Base-by-base conservation (phyloP, 371 early-diverging fungal species). In the Dinochytrium kinnereticum region DNA sequence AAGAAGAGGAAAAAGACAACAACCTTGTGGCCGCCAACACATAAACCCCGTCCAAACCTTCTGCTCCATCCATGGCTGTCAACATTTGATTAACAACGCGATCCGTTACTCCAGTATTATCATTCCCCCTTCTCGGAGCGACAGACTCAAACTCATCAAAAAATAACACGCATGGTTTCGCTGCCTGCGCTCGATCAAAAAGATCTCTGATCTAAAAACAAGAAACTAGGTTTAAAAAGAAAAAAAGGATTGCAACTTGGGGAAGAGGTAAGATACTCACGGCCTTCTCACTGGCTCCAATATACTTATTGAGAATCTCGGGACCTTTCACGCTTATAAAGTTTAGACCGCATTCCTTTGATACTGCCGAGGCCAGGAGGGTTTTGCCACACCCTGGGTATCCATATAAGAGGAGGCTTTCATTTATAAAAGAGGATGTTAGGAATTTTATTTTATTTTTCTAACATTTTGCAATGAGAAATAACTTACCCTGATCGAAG, bases 381-480 rank as follows among this genome's bases (percentile, higher is more conserved):
- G 99, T 98, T 81, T 99, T 99, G 72, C 99, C 99, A 81, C 98
- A 98, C 64, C 99, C 99, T 17, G 99, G 98, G 70, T 91, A 96
- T 17, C 99, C 99, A 86, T 95, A 95, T 31, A 98, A 78, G 36
- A 98, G 82, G 30, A 98, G 80, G 36, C 95, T 91, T 69, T 3
- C n/a, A 37, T 13, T 19, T 13, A 13, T 44, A 44, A 19, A 44
- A 13, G 44, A n/a, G n/a, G n/a, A 44, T 44, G 49, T 44, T 10
- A 13, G 49, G 21, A 44, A 44, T 44, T 44, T 13, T 21, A 44
- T 44, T 44, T 44, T 44, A 10, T 44, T 13, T 21, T 44, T 21
- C 21, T 44, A n/a, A 44, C 26, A 13, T 53, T 26, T 7, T 53
- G 5, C 55, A 53, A 26, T 15, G 49, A 1, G 13, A 31, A 51